Conservation (phyloP, 164 flowering plant species). For the Saururus chinensis region DNA sequence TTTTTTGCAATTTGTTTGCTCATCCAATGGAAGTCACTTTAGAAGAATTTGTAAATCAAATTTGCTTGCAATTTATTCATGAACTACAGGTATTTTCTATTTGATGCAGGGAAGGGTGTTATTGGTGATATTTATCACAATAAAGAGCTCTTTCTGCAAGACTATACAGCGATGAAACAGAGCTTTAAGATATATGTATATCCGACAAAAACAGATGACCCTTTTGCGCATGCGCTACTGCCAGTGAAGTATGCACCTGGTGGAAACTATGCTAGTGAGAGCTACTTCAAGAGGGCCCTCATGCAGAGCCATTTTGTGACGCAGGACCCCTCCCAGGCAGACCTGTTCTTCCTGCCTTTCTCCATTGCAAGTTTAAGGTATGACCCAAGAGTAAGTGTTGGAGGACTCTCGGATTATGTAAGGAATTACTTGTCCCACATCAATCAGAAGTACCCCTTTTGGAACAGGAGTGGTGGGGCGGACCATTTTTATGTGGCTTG, state of each 20-base stretch:
- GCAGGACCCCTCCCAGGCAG: no score
- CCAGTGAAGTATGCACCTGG: no score
- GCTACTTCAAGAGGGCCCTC: constrained; percentile 64
- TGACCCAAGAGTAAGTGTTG: constrained; percentile 50
- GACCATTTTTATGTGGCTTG: no score
- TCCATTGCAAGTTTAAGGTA: constrained; percentile 61
- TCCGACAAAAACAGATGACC: constrained; percentile 55
- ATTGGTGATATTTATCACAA: constrained; percentile 53
- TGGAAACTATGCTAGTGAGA: constrained; percentile 86
- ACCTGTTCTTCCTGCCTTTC: no score
- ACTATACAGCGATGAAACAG: constrained; percentile 62
- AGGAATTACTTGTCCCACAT: constrained; percentile 42
- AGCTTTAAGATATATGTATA: constrained; percentile 69
- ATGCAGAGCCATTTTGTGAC: constrained; percentile 68
- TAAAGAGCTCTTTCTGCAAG: no score
- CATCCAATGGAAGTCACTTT: no score
- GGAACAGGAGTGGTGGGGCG: constrained; percentile 75
- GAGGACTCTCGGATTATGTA: constrained; percentile 48
- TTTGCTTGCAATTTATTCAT: no score
- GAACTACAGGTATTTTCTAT: no score
- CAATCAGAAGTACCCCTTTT: constrained; percentile 48
- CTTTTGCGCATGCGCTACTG: constrained; percentile 48
- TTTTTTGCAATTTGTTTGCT: no score
- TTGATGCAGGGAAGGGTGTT: constrained; percentile 32
- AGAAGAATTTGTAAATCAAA: no score